Percentiles rank a stretch among this genome's conserved stretches.
These are phyloP conservation scores for Cyclocybe aegerita DNA, from an alignment of 768 basidiomycete species.

Conservation along the genomic window DNA sequence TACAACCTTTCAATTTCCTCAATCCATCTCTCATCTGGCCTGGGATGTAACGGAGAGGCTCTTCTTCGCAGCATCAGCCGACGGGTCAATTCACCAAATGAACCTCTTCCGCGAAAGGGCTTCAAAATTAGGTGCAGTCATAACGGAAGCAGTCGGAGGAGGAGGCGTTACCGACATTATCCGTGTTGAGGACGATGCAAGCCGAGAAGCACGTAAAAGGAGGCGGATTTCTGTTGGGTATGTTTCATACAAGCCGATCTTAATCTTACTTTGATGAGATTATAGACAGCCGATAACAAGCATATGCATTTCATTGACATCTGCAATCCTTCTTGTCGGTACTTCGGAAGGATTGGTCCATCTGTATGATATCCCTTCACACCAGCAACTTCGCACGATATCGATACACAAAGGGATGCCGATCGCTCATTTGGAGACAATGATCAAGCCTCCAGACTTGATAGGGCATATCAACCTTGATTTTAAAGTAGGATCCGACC, in stretches of 20 bases:
- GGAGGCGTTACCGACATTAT: conserved; percentile 70
- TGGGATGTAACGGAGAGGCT: conserved; percentile 86
- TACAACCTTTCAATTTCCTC: conserved; percentile 86
- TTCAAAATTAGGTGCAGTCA: conserved; percentile 47
- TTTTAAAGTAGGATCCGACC: conserved; percentile 38
- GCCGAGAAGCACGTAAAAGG: conserved; percentile 44
- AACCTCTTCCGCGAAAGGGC: conserved; percentile 71
- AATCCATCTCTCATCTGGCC: conserved; percentile 64
- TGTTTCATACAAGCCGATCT: conserved; percentile 14
- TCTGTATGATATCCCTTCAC: conserved; percentile 86
- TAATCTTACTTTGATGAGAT: conserved; percentile 1
- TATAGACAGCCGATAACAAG: conserved; percentile 70
- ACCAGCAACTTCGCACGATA: conserved; percentile 85
- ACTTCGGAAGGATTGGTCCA: conserved; percentile 72
- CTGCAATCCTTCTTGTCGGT: conserved; percentile 79
- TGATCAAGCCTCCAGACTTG: conserved; percentile 87
- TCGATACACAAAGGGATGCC: conserved; percentile 64
- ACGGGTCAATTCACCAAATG: conserved; percentile 77
- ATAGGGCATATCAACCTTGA: conserved; percentile 73
- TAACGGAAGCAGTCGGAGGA: conserved; percentile 73
- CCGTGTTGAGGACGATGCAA: conserved; percentile 59
- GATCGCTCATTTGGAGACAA: conserved; percentile 72
- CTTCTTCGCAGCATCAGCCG: conserved; percentile 81
- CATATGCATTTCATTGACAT: conserved; percentile 75
- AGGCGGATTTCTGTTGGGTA: conserved; percentile 75